Conservation (phyloP, 2,329 filamentous ascomycete genomes). For the Zymoseptoria tritici region DNA sequence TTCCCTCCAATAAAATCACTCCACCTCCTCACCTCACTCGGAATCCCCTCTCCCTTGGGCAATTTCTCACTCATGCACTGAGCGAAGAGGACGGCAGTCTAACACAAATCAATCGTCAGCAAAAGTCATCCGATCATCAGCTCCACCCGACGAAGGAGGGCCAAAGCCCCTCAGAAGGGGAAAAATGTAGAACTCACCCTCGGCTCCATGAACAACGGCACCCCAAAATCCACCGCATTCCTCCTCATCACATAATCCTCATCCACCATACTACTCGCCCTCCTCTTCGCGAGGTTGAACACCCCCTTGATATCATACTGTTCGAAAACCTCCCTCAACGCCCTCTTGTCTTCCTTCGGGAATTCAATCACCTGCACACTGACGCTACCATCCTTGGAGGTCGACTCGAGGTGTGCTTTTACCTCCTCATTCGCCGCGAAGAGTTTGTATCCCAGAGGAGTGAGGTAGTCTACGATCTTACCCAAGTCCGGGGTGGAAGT, state of each 20-base stretch:
- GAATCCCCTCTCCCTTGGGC: slow-evolving; percentile 79
- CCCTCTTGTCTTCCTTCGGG: slow-evolving; percentile 91
- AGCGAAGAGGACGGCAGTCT: slow-evolving; percentile 94
- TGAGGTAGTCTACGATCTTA: slow-evolving; percentile 76
- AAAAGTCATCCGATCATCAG: too few relatives aligned
- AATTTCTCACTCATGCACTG: slow-evolving; percentile 97
- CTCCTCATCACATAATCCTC: slow-evolving; percentile 94
- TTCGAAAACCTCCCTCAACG: slow-evolving; percentile 87
- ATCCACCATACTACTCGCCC: slow-evolving; percentile 77
- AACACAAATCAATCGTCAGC: slow-evolving; percentile 1
- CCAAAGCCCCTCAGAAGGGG: too few relatives aligned
- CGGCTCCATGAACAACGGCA: slow-evolving; percentile 96
- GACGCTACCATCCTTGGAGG: slow-evolving; percentile 55
- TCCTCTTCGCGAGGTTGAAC: slow-evolving; percentile 83
- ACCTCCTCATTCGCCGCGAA: slow-evolving; percentile 76
- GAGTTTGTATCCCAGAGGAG: slow-evolving; percentile 89
- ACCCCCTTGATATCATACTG: slow-evolving; percentile 94
- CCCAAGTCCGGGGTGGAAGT: slow-evolving; percentile 62
- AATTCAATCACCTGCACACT: slow-evolving; percentile 89
- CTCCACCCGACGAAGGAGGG: too few relatives aligned
- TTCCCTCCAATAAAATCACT: slow-evolving; percentile 89
- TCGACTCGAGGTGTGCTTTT: slow-evolving; percentile 73
- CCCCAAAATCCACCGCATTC: slow-evolving; percentile 96
- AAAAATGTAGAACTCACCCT: slow-evolving; percentile 65
- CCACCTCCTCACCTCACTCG: slow-evolving; percentile 86